phyloP scores from a whole-genome alignment of 345 rosid species.

The Linum usitatissimum region DNA sequence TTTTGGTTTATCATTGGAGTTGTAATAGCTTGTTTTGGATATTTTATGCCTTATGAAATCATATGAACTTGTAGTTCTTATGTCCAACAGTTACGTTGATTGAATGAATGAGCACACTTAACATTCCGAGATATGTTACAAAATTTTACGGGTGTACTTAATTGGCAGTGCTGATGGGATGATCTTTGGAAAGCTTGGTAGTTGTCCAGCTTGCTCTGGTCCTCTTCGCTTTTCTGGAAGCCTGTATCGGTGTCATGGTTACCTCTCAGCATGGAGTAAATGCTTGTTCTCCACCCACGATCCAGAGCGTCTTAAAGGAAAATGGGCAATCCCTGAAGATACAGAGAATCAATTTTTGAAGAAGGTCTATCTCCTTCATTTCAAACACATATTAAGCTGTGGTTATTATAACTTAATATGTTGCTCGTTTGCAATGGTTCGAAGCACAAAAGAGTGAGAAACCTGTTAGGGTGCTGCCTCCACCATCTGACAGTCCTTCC shows the following conservation, averaged over 20 bases:
- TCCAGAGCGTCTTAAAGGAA: constrained; percentile 58
- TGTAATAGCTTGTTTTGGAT: too few species aligned
- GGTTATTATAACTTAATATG: constrained; percentile 11
- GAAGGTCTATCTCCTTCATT: constrained; percentile 9
- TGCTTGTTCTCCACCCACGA: constrained; percentile 66
- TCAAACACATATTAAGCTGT: constrained; percentile 5
- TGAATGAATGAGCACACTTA: too few species aligned
- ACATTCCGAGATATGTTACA: not conserved
- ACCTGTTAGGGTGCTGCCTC: constrained; percentile 53
- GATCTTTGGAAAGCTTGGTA: constrained; percentile 79
- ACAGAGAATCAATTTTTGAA: constrained; percentile 50
- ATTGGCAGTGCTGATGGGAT: constrained; percentile 81
- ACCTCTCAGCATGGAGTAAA: constrained; percentile 82
- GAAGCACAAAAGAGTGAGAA: constrained; percentile 62
- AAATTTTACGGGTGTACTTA: constrained; percentile 5
- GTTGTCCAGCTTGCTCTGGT: constrained; percentile 66
- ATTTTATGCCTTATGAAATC: too few species aligned
- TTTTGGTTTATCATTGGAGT: too few species aligned
- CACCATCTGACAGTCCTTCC: constrained; percentile 26
- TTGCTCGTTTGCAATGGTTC: constrained; percentile 60
- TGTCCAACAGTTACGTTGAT: too few species aligned
- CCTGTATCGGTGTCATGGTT: constrained; percentile 61
- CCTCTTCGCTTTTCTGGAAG: constrained; percentile 68
- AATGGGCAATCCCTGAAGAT: constrained; percentile 80
- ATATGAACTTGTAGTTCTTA: too few species aligned